A percentile compares a stretch with the other conserved stretches of the same genome.
phyloP scores from a whole-genome alignment of 345 rosid species.

The Eucalyptus tenuipes region DNA sequence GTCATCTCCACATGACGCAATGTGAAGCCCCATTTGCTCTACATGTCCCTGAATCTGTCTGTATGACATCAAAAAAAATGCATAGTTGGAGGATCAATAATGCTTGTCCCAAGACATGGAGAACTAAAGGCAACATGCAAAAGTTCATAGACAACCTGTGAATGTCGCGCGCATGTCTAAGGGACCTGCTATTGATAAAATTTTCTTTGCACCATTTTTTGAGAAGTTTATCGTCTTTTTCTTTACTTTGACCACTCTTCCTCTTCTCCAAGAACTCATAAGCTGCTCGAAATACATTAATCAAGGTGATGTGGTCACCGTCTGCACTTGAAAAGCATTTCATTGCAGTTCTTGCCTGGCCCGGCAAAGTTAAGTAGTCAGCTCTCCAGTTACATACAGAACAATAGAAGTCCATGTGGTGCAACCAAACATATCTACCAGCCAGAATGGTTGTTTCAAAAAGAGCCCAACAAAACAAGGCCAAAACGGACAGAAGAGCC shows the following conservation, averaged over 20 bases:
- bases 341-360: slow-evolving; percentile 62
- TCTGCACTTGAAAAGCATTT: slow-evolving; percentile 79
- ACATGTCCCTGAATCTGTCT: slow-evolving; percentile 73
- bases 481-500: background rate
- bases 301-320: slow-evolving; percentile 81
- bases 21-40: slow-evolving; percentile 64
- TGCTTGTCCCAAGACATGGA: background rate
- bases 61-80: background rate
- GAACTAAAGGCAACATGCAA: background rate
- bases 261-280: slow-evolving; percentile 57
- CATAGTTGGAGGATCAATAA: background rate
- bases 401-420: background rate
- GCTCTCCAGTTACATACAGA: background rate
- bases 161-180: slow-evolving; percentile 76
- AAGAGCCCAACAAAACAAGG: background rate
- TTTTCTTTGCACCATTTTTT: slow-evolving; percentile 91
- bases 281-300: slow-evolving; percentile 69
- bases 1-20: slow-evolving; percentile 82
- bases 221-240: slow-evolving; percentile 41
- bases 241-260: slow-evolving; percentile 14
- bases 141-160: slow-evolving; percentile 33
- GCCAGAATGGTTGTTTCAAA: background rate
- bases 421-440: background rate
- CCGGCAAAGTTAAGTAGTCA: background rate
- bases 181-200: slow-evolving; percentile 60